phyloP scores from a whole-genome alignment of 768 basidiomycete species.

The Lanmaoa rubissima region DNA sequence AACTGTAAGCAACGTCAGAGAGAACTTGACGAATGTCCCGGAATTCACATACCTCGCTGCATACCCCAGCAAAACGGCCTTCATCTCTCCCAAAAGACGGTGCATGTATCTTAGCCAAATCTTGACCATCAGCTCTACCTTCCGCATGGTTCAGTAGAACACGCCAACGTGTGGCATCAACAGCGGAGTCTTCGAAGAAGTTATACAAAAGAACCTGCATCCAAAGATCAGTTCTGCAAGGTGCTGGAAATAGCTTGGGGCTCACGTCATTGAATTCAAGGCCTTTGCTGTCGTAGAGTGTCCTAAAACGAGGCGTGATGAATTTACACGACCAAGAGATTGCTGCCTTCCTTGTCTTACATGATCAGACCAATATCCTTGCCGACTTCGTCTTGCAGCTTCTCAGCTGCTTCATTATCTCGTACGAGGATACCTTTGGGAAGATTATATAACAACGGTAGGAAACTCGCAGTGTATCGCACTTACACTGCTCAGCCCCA shows the following conservation, averaged over 20 bases:
- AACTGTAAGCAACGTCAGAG: slow-evolving; percentile 38
- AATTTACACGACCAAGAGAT: neutral
- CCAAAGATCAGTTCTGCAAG: neutral
- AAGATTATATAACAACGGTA: neutral
- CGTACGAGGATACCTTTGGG: slow-evolving; percentile 66
- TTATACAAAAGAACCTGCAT: slow-evolving; percentile 68
- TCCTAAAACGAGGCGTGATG: slow-evolving; percentile 17
- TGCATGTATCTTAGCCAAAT: slow-evolving; percentile 24
- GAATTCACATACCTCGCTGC: slow-evolving; percentile 48
- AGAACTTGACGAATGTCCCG: neutral
- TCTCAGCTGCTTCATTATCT: slow-evolving; percentile 48
- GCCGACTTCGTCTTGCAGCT: slow-evolving; percentile 51
- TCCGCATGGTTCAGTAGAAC: slow-evolving; percentile 47
- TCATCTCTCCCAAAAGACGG: slow-evolving; percentile 48
- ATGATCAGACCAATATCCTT: slow-evolving; percentile 53
- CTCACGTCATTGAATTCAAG: slow-evolving; percentile 26
- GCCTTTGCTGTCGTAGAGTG: slow-evolving; percentile 34
- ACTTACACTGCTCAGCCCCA: slow-evolving; percentile 63
- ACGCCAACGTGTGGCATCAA: slow-evolving; percentile 56
- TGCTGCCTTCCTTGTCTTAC: slow-evolving; percentile 33
- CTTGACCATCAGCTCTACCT: slow-evolving; percentile 13
- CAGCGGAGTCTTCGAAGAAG: slow-evolving; percentile 65
- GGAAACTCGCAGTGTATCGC: neutral
- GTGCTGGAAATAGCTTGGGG: neutral
- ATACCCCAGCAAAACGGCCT: slow-evolving; percentile 51